Base-by-base conservation (phyloP, 2,329 filamentous ascomycete genomes). In the Beauveria australis region DNA sequence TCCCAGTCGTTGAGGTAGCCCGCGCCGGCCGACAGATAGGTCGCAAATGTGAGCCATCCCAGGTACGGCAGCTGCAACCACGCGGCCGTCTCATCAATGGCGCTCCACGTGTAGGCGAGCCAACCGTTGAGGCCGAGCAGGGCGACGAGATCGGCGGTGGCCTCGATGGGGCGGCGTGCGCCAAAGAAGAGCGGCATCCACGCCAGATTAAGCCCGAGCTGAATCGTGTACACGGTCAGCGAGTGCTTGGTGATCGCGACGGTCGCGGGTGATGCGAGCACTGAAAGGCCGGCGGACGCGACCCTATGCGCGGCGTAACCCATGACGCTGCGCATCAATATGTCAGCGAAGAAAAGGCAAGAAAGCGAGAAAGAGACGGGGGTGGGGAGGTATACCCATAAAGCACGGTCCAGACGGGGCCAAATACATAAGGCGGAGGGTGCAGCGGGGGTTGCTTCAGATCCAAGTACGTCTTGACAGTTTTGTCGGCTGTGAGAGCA, bases 111-210 rank as follows among this genome's bases (percentile, higher is more conserved):
- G 68, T 88, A 89, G 16, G 89, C 81, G 55, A 97, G 75, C 67
- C 91, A 92, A 7, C 81, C 83, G 53, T 90, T 89, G 33, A 88
- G 77, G 9, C 88, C 91, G 0, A 88, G 78, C 9, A 97, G 79
- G 0, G 86, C 81, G 30, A 89, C 75, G 55, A 96, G 87, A 71
- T 97, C 90, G 30, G 81, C 81, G 7, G 90, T 85, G 3, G 92
- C 92, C 69, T 85, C 83, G 57, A 88, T 79, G 1, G 92, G 91
- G 18, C 84, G 83, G 65, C 87, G 86, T 55, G 88, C 70, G n/a
- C 83, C 81, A 71, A 96, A 97, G 81, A 97, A 97, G 12, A 97
- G 81, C 14, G 93, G 93, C 83, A 92, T 97, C 91, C 91, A 97
- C 59, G 88, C 74, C 33, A 96, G 78, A 72, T 97, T 97, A 56